Evolutionary conservation across 345 rosid species (phyloP).

Genomic region (Odontarrhena argentea): DNA sequence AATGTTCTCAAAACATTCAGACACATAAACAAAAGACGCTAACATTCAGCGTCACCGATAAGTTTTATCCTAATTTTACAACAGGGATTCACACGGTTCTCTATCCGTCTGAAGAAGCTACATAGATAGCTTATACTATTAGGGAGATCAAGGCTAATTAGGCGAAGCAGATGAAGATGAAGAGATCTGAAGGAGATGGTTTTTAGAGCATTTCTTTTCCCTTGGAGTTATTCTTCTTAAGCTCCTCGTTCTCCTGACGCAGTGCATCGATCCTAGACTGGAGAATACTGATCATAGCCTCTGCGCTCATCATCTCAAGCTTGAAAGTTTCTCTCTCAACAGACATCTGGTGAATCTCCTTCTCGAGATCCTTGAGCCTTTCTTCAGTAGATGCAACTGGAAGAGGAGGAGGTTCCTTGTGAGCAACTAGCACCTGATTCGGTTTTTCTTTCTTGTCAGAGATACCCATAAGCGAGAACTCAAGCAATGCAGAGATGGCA

Average conservation of each 20-base stretch:
- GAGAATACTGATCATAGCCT: conserved; percentile 77
- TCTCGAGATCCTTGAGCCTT: conserved; percentile 55
- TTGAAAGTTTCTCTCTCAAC: conserved; percentile 71
- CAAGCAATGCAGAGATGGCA: conserved; percentile 76
- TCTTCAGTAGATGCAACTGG: conserved; percentile 12
- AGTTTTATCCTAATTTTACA: conserved; percentile 35
- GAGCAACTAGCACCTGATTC: background rate
- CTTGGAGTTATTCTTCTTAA: conserved; percentile 48
- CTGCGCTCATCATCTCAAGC: conserved; percentile 82
- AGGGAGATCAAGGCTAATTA: conserved; percentile 20
- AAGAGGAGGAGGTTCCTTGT: conserved; percentile 28
- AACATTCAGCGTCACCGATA: conserved; percentile 6
- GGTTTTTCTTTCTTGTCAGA: conserved; percentile 36
- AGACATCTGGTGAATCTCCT: conserved; percentile 65
- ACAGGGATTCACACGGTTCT: conserved; percentile 12
- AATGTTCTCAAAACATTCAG: conserved; percentile 28
- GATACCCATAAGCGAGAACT: conserved; percentile 61
- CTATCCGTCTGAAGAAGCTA: conserved; percentile 22
- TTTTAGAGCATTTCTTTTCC: conserved; percentile 1
- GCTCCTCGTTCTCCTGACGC: conserved; percentile 69
- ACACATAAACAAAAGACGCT: conserved; percentile 7
- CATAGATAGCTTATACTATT: conserved; percentile 30
- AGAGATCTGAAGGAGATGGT: conserved; percentile 42
- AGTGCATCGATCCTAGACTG: conserved; percentile 63
- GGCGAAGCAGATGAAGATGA: background rate